Percentiles rank a stretch among this genome's conserved stretches.
These are phyloP conservation scores for Aspergillus thermomutatus DNA, from an alignment of 2,329 filamentous ascomycete species.

Conservation along the genomic window DNA sequence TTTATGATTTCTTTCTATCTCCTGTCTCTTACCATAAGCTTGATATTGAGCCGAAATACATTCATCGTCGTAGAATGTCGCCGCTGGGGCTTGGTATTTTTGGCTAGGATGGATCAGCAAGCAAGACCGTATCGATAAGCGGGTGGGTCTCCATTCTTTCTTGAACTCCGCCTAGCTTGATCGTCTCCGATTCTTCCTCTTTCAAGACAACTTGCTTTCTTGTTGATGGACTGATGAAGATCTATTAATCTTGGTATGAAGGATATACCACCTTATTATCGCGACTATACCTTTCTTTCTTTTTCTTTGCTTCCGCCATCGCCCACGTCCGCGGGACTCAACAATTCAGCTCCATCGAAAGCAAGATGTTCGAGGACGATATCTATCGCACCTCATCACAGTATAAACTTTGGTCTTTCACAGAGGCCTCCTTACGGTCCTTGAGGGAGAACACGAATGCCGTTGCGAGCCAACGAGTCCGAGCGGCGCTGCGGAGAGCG, in stretches of 20 bases:
- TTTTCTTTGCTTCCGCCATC: neutral
- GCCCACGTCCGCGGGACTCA: neutral
- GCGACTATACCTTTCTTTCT: neutral
- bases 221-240: neutral
- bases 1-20: neutral
- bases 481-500: constrained; percentile 53
- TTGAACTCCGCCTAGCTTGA: neutral
- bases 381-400: constrained; percentile 88
- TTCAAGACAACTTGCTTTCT: neutral
- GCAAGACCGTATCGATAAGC: neutral
- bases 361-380: constrained; percentile 77
- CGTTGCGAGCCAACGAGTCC: constrained; percentile 67
- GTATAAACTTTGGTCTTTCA: constrained; percentile 90
- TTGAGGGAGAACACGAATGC: constrained; percentile 76
- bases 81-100: neutral
- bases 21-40: neutral
- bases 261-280: neutral
- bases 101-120: neutral
- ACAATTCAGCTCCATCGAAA: neutral
- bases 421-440: constrained; percentile 64
- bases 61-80: neutral
- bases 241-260: neutral
- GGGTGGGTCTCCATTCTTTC: neutral
- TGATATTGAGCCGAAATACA: neutral
- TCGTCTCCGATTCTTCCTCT: neutral